Conservation (phyloP, 352 stramenopile species). For the Peronosclerospora sorghi region DNA sequence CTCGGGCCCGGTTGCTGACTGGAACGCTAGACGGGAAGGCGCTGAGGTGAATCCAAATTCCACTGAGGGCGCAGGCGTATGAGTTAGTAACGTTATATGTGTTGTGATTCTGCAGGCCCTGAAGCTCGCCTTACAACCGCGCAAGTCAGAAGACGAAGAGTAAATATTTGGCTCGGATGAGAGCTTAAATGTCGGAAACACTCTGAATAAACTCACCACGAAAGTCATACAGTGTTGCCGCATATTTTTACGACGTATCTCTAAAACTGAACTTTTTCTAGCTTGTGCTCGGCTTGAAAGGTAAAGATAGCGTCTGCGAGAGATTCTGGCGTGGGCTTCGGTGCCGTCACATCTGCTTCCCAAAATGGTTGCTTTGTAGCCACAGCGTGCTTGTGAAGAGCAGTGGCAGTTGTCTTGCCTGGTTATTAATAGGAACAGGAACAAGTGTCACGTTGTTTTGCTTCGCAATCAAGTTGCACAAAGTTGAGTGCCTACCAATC, state of each 20-base stretch:
- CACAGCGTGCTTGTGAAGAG: slow-evolving; percentile 33
- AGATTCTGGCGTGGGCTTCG: slow-evolving; percentile 42
- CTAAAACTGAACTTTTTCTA: slow-evolving; percentile 1
- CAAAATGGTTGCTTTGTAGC: slow-evolving; percentile 30
- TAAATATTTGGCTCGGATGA: slow-evolving; percentile 13
- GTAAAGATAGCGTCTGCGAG: slow-evolving; percentile 40
- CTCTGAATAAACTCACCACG: neutral
- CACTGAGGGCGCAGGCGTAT: neutral
- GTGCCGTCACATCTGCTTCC: slow-evolving; percentile 37
- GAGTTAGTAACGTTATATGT: neutral
- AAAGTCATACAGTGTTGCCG: neutral
- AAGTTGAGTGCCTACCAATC: slow-evolving; percentile 37
- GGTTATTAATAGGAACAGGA: neutral
- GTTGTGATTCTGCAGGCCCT: slow-evolving; percentile 27
- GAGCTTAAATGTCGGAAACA: neutral
- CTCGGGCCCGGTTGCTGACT: slow-evolving; percentile 53
- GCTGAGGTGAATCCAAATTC: slow-evolving; percentile 21
- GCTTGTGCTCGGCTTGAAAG: slow-evolving; percentile 21
- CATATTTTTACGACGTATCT: neutral
- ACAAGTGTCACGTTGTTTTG: slow-evolving; percentile 2
- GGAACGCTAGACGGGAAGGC: slow-evolving; percentile 63
- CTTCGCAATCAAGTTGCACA: neutral
- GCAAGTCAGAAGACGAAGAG: slow-evolving; percentile 38
- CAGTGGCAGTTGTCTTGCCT: slow-evolving; percentile 66
- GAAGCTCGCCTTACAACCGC: slow-evolving; percentile 46